Conservation (phyloP, 768 basidiomycete species). For the Baorangia bicolor region DNA sequence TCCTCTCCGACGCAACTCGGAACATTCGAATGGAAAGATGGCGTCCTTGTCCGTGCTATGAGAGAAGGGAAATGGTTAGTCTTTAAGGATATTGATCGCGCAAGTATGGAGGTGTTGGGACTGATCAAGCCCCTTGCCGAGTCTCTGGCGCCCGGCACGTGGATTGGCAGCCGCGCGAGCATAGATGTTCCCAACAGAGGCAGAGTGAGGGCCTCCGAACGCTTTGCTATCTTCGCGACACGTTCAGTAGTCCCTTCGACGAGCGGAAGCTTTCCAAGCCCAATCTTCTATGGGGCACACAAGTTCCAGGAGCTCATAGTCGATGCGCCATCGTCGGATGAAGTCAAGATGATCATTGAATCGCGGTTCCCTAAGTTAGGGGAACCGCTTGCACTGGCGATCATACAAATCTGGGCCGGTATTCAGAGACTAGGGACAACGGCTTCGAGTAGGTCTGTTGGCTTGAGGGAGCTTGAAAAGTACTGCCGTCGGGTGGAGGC, state of each 20-base stretch:
- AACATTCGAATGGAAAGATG: slow-evolving; percentile 95
- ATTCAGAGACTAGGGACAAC: slow-evolving; percentile 52
- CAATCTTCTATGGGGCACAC: slow-evolving; percentile 82
- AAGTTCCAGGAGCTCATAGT: slow-evolving; percentile 76
- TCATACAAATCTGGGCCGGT: slow-evolving; percentile 70
- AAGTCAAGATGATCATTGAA: slow-evolving; percentile 69
- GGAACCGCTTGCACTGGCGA: slow-evolving; percentile 42
- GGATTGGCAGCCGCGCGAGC: slow-evolving; percentile 69
- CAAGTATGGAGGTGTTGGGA: slow-evolving; percentile 85
- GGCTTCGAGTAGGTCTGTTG: slow-evolving; percentile 58
- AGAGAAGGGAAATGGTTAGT: slow-evolving; percentile 90
- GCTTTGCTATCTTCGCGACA: slow-evolving; percentile 89
- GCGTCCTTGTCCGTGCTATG: slow-evolving; percentile 87
- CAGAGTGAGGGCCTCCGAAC: slow-evolving; percentile 68
- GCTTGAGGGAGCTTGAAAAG: slow-evolving; percentile 79
- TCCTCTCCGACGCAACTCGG: slow-evolving; percentile 84
- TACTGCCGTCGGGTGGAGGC: slow-evolving; percentile 73
- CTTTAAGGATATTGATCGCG: slow-evolving; percentile 89
- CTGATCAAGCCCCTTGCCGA: slow-evolving; percentile 83
- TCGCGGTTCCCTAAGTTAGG: slow-evolving; percentile 64
- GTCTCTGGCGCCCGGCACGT: slow-evolving; percentile 63
- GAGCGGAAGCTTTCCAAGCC: slow-evolving; percentile 47
- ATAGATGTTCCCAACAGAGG: slow-evolving; percentile 77
- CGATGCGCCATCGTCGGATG: slow-evolving; percentile 57
- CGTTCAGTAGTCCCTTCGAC: slow-evolving; percentile 58